Conservation (phyloP, 1,139 yeast species). For the Candida tropicalis region DNA sequence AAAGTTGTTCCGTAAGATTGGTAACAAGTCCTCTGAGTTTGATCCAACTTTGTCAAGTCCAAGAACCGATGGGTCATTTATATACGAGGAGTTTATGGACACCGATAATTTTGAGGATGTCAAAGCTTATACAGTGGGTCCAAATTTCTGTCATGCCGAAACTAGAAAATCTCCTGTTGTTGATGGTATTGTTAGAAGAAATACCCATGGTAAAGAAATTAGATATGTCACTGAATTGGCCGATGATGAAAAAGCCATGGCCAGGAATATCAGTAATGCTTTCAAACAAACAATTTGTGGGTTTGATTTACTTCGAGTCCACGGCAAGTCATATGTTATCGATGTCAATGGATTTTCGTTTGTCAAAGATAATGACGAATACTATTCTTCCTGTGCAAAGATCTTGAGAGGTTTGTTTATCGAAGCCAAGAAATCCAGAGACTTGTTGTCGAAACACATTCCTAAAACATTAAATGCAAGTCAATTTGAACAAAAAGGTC, state of each 20-base stretch:
- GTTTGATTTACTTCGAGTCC: slow-evolving; percentile 87
- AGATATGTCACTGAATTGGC: slow-evolving; percentile 83
- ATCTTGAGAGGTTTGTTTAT: slow-evolving; percentile 76
- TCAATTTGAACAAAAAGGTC: slow-evolving; percentile 76
- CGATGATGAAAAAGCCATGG: slow-evolving; percentile 77
- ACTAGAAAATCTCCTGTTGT: slow-evolving; percentile 98
- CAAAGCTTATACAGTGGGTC: slow-evolving; percentile 96
- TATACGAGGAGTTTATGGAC: slow-evolving; percentile 95
- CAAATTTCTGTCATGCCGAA: slow-evolving; percentile 91
- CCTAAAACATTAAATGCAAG: slow-evolving; percentile 31
- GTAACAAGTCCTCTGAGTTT: slow-evolving; percentile 95
- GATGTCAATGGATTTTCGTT: slow-evolving; percentile 98
- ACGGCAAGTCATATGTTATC: slow-evolving; percentile 87
- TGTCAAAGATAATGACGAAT: slow-evolving; percentile 87
- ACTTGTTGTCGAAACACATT: slow-evolving; percentile 40
- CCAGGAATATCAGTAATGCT: slow-evolving; percentile 68
- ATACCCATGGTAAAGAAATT: slow-evolving; percentile 96
- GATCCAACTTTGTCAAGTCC: slow-evolving; percentile 79
- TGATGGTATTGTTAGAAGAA: slow-evolving; percentile 96
- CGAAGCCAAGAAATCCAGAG: slow-evolving; percentile 53
- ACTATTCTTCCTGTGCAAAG: slow-evolving; percentile 81
- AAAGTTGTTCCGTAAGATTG: slow-evolving; percentile 89
- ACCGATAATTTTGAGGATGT: slow-evolving; percentile 98
- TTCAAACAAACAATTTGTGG: slow-evolving; percentile 98
- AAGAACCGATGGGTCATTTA: slow-evolving; percentile 87